Percentiles rank a stretch among this genome's conserved stretches.
Evolutionary conservation across 139 green algal species (phyloP).

Genomic region (Auxenochlorella pyrenoidosa): DNA sequence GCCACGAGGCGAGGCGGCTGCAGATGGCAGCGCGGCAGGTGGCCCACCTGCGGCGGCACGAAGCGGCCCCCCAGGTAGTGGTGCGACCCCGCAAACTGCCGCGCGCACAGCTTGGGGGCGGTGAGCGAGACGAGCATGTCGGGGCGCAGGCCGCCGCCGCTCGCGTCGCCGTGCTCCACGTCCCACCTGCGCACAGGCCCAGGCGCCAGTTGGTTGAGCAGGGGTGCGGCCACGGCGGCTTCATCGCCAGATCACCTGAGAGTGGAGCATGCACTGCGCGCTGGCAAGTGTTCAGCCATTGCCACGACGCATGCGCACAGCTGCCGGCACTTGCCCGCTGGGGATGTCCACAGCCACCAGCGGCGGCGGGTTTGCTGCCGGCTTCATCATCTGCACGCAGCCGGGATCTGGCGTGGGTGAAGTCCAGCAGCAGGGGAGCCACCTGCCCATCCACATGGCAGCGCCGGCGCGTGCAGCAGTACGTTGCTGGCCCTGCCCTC

Average conservation of each 20-base stretch:
- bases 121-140: slow-evolving; percentile 96
- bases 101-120: slow-evolving; percentile 88
- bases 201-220: no score
- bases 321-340: neutral
- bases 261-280: no score
- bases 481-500: neutral
- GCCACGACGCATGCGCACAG: neutral
- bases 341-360: slow-evolving; percentile 56
- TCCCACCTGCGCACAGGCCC: slow-evolving; percentile 48
- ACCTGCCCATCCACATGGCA: neutral
- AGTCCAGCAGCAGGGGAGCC: neutral
- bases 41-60: slow-evolving; percentile 63
- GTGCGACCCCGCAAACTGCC: slow-evolving; percentile 80
- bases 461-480: neutral
- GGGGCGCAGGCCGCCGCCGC: slow-evolving; percentile 63
- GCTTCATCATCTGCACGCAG: slow-evolving; percentile 63
- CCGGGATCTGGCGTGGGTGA: neutral
- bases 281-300: no score
- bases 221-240: no score
- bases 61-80: slow-evolving; percentile 98
- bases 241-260: no score
- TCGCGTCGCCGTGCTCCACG: slow-evolving; percentile 78
- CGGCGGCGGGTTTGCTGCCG: slow-evolving; percentile 50
- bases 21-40: no score
- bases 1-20: no score